Evolutionary conservation across 2,329 filamentous ascomycete genomes (phyloP), one percentile per base, ranked within the genome.

Genomic region (Trichoderma aggressivum): DNA sequence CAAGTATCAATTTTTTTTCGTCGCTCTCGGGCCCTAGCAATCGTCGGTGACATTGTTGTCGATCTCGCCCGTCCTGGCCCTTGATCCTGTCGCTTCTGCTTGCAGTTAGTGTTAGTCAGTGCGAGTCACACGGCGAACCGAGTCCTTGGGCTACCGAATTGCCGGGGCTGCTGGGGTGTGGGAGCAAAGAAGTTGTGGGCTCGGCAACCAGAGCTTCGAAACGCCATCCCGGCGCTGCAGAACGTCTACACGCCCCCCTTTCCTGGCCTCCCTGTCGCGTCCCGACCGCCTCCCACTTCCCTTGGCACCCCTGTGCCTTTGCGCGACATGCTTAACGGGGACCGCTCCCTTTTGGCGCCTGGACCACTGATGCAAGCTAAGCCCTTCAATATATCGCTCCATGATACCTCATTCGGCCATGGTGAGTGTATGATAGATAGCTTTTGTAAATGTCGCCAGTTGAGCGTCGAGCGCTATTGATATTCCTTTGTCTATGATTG

Each of bases 111-210:
- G 56, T 68, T 58, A 68, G 39, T 58, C 64, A 56, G 70, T 65
- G 47, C 65, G 69, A 55, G 50, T 60, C 69, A 60, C 68, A 55
- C 39, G 60, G 65, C 50, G 65, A 70, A 72, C 70, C 70, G 58
- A 63, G 53, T 61, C 34, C 67, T 64, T 64, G 70, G 70, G 70
- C 65, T 62, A 67, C 70, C 70, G 58, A 61, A 65, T 62, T 71
- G 64, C 63, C 70, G 70, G 65, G 70, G 62, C 55, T 32, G 56
- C 61, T 36, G 56, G 62, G 70, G 55, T 63, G 62, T 56, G 70
- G 32, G 39, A 68, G 36, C 36, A 68, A 28, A 59, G 28, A 60
- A 53, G 59, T 59, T 50, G 36, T 59, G 64, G 64, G 55, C 26
- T 67, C 34, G 55, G 34, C 64, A 67, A 43, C 16, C 30, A 28